Evolutionary conservation across 441 rosid species (phyloP).

Genomic region (Erodium trifolium): DNA sequence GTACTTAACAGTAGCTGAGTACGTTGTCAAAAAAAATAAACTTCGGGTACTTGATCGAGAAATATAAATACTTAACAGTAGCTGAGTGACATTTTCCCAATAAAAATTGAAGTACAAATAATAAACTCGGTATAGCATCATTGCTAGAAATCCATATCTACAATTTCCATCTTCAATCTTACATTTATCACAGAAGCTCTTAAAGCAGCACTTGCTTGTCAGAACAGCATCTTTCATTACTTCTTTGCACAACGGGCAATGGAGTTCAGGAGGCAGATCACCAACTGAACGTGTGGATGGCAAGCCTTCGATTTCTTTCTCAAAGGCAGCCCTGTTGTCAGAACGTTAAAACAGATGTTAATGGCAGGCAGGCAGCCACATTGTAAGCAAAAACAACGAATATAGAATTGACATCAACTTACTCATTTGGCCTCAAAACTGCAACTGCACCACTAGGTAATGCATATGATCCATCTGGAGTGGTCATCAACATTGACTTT

Average conservation of each 20-base stretch:
- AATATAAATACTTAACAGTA: too few species aligned
- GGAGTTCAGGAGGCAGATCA: constrained; percentile 94
- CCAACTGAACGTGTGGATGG: constrained; percentile 87
- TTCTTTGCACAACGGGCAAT: constrained; percentile 93
- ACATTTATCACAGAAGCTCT: constrained; percentile 86
- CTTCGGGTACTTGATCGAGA: too few species aligned
- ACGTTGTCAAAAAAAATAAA: too few species aligned
- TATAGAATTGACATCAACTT: constrained; percentile 20
- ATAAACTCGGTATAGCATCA: neutral
- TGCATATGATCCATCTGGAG: constrained; percentile 94
- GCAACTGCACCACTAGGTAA: constrained; percentile 97
- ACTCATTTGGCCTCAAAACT: constrained; percentile 94
- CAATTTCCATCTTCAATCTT: constrained; percentile 18
- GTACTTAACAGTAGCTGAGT: too few species aligned
- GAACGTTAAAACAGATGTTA: constrained; percentile 9
- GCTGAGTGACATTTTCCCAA: too few species aligned
- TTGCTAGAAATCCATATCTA: neutral
- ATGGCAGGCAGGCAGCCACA: neutral
- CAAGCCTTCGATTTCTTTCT: constrained; percentile 86
- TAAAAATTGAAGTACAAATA: too few species aligned
- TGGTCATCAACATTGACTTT: constrained; percentile 94
- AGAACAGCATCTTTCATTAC: constrained; percentile 98
- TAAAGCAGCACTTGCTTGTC: constrained; percentile 93
- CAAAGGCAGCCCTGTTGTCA: constrained; percentile 83
- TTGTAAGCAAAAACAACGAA: constrained; percentile 9